Percentiles rank a stretch among this genome's conserved stretches.
Conservation (phyloP, 208 protist genomes). For the Trypanosomatidae sp. region DNA sequence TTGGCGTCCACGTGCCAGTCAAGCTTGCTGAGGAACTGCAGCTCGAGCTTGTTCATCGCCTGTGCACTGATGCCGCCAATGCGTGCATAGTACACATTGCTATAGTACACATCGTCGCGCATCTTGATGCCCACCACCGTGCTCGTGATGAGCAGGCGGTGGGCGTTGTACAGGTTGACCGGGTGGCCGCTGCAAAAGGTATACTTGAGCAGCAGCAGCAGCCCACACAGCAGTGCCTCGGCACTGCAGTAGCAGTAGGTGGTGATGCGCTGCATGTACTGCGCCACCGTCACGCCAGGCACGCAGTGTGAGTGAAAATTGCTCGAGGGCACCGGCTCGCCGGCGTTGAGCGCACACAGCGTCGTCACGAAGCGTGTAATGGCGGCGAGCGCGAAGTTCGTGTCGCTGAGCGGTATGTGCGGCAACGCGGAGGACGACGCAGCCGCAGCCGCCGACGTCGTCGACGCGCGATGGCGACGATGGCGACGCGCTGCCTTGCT, state of each 20-base stretch:
- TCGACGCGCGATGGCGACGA: too few species aligned
- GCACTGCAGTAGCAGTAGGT: constrained; percentile 66
- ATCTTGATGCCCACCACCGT: constrained; percentile 88
- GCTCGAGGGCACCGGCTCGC: constrained; percentile 33
- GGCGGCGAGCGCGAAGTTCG: constrained; percentile 14
- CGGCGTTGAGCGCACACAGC: constrained; percentile 41
- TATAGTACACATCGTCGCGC: constrained; percentile 90
- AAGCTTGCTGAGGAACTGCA: constrained; percentile 66
- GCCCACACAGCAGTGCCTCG: constrained; percentile 80
- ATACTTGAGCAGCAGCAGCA: constrained; percentile 85
- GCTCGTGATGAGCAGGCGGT: constrained; percentile 86
- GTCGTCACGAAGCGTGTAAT: constrained; percentile 42
- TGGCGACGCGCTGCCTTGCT: not conserved
- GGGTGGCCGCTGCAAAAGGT: constrained; percentile 45
- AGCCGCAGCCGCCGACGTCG: not conserved
- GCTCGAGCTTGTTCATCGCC: constrained; percentile 89
- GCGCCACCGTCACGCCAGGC: constrained; percentile 54
- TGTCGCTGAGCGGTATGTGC: constrained; percentile 10
- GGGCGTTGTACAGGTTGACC: constrained; percentile 85
- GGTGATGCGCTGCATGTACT: constrained; percentile 78
- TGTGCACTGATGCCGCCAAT: constrained; percentile 77
- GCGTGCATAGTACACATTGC: constrained; percentile 85
- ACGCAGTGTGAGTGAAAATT: constrained; percentile 70
- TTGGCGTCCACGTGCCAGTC: constrained; percentile 69
- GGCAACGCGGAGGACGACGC: too few species aligned